Percentiles rank a stretch among this genome's conserved stretches.
Evolutionary conservation across 1,284 basidiomycete genomes (phyloP).

Genomic region (Cystobasidiaceae sp.): DNA sequence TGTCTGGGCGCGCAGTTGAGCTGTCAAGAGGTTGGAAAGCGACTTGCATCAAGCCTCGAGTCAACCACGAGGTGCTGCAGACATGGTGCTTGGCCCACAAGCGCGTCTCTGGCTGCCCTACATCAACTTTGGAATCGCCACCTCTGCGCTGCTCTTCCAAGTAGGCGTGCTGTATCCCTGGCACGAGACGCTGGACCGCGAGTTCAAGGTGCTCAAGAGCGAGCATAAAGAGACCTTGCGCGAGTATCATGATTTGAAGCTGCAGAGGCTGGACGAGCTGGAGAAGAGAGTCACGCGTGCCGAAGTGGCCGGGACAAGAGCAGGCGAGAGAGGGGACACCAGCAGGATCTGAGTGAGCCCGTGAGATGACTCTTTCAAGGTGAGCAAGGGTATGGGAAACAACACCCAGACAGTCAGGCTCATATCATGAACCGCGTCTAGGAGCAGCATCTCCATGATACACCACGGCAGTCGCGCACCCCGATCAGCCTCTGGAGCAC

Average conservation of each 20-base stretch:
- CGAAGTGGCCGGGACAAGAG: conserved; percentile 31
- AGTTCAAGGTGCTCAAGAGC: conserved; percentile 31
- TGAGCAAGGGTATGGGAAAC: too few species aligned
- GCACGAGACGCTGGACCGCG: conserved; percentile 31
- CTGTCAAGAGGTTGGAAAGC: too few species aligned
- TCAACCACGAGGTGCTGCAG: background rate
- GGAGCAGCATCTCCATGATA: too few species aligned
- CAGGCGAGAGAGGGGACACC: conserved; percentile 23
- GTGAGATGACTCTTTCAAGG: too few species aligned
- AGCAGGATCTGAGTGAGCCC: background rate
- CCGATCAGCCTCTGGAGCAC: background rate
- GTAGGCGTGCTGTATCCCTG: conserved; percentile 16
- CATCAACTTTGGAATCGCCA: conserved; percentile 8
- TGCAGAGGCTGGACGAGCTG: conserved; percentile 28
- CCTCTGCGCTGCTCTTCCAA: conserved; percentile 10
- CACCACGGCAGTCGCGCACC: too few species aligned
- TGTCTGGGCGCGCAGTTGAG: too few species aligned
- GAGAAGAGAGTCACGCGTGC: conserved; percentile 32
- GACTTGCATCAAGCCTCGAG: too few species aligned
- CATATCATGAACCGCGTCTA: too few species aligned
- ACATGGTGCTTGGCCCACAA: conserved; percentile 13
- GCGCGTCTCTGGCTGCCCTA: conserved; percentile 11
- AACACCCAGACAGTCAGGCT: too few species aligned
- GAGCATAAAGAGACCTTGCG: conserved; percentile 25
- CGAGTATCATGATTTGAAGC: conserved; percentile 30